Base-by-base conservation (phyloP, 2,329 filamentous ascomycete genomes). In the Fusarium verticillioides region DNA sequence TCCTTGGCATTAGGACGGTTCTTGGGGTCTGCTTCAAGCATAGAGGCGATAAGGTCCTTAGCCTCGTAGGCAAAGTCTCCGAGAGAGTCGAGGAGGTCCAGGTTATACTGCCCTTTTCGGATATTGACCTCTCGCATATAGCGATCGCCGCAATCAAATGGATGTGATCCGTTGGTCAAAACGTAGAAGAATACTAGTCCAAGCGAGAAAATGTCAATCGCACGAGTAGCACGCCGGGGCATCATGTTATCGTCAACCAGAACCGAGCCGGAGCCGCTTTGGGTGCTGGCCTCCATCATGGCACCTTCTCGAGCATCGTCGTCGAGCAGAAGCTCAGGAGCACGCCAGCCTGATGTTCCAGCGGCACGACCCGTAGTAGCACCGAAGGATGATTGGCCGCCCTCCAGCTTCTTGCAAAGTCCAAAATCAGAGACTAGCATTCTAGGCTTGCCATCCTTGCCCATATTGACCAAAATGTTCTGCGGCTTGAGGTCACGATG, bases 181-280 rank as follows among this genome's bases (percentile, higher is more conserved):
- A 98, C 95, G 81, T 98, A 99, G 84, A 95, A 98, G 85, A 98
- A 99, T n/a, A 99, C 95, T 60, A 97, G 92, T 3, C 96, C 96
- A 40, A 99, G 88, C 0, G 95, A 97, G 84, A 99, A 99, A 32
- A 99, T 97, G 80, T 99, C 96, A 69, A 98, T 98, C 13, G 96
- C 94, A 50, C 96, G 92, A 50, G 97, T 99, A 11, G 97, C 96
- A 58, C 96, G 93, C 66, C 95, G 92, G 75, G 78, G 86, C 83
- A 85, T 88, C 81, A 90, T 84, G 23, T 90, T 88, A 18, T 89
- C 85, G 44, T 85, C 86, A 13, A 88, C 86, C 9, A 89, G 84
- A n/a, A 87, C 84, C n/a, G 87, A 85, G 19, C 88, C 88, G 19
- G 89, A 90, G 28, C 89, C 87, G 72, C 90, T 92, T 68, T 91